Evolutionary conservation across 148 eudicot genomes (phyloP).

Genomic region (Silene uniflora): DNA sequence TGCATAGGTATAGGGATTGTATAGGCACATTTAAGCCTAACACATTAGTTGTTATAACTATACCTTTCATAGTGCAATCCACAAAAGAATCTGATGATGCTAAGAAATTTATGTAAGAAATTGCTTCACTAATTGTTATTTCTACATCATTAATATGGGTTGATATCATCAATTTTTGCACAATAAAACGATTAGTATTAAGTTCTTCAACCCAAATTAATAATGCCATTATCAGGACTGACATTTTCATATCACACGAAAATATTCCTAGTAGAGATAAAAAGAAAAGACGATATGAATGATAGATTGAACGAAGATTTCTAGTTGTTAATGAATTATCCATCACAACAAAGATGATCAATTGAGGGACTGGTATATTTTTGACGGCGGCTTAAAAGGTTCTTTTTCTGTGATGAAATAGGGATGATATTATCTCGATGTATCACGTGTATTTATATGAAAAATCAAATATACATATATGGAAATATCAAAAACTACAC

Average conservation of each 20-base stretch:
- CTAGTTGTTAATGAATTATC: not conserved
- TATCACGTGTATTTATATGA: not conserved
- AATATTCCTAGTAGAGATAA: not conserved
- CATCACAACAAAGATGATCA: not conserved
- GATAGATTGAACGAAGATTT: conserved; percentile 1
- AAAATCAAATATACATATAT: not conserved
- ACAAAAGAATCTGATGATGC: not conserved
- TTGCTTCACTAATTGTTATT: not conserved
- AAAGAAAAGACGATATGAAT: conserved; percentile 13
- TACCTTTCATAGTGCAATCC: not conserved
- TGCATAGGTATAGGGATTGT: not conserved
- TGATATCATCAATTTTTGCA: not conserved
- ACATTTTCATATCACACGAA: conserved; percentile 8
- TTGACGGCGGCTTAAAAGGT: too few relatives aligned
- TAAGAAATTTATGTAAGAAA: conserved; percentile 15
- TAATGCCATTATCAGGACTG: conserved; percentile 17
- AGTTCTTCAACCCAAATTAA: conserved; percentile 17
- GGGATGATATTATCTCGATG: too few relatives aligned
- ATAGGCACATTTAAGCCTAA: conserved; percentile 16
- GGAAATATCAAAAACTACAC: not conserved
- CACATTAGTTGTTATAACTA: not conserved
- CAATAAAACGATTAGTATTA: not conserved
- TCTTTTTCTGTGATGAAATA: not conserved
- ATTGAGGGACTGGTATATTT: not conserved
- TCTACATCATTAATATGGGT: not conserved